Evolutionary conservation across 2,329 filamentous ascomycete species (phyloP).

Genomic region (Septoria linicola): DNA sequence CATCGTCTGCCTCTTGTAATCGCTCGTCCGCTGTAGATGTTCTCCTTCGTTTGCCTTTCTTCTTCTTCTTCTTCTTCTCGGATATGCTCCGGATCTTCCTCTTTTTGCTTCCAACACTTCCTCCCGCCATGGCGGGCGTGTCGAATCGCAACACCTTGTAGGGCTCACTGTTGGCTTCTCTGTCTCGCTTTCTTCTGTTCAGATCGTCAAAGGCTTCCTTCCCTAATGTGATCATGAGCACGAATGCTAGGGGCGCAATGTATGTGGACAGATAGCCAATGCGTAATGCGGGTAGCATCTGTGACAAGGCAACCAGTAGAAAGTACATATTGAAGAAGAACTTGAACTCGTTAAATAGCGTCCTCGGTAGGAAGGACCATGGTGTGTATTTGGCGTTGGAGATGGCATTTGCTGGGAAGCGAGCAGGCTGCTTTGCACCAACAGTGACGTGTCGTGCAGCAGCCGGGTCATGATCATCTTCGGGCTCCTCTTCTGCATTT

Average conservation of each 20-base stretch:
- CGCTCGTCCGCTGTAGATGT: slow-evolving; percentile 42
- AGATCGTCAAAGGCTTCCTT: slow-evolving; percentile 97
- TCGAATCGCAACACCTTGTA: slow-evolving; percentile 77
- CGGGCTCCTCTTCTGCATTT: slow-evolving; percentile 38
- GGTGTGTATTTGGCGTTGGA: slow-evolving; percentile 98
- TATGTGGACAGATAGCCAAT: slow-evolving; percentile 97
- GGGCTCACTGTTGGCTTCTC: slow-evolving; percentile 88
- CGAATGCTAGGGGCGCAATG: slow-evolving; percentile 86
- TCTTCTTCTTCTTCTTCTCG: slow-evolving; percentile 37
- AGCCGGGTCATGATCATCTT: slow-evolving; percentile 57
- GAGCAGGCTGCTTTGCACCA: slow-evolving; percentile 68
- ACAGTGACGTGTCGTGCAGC: slow-evolving; percentile 74
- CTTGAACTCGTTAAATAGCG: slow-evolving; percentile 97
- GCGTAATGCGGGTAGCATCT: slow-evolving; percentile 81
- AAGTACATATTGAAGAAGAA: slow-evolving; percentile 99
- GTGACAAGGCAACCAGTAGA: slow-evolving; percentile 87
- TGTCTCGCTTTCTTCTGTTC: slow-evolving; percentile 77
- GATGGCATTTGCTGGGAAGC: slow-evolving; percentile 85
- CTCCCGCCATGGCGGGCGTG: slow-evolving; percentile 45
- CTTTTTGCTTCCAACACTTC: slow-evolving; percentile 30
- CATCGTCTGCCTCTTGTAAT: slow-evolving; percentile 67
- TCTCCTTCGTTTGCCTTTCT: slow-evolving; percentile 35
- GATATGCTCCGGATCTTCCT: slow-evolving; percentile 34
- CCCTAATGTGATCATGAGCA: slow-evolving; percentile 85
- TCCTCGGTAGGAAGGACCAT: slow-evolving; percentile 88